A percentile compares a stretch with the other conserved stretches of the same genome.
Conservation (phyloP, 257 asterid species). For the Jacaranda mimosifolia region DNA sequence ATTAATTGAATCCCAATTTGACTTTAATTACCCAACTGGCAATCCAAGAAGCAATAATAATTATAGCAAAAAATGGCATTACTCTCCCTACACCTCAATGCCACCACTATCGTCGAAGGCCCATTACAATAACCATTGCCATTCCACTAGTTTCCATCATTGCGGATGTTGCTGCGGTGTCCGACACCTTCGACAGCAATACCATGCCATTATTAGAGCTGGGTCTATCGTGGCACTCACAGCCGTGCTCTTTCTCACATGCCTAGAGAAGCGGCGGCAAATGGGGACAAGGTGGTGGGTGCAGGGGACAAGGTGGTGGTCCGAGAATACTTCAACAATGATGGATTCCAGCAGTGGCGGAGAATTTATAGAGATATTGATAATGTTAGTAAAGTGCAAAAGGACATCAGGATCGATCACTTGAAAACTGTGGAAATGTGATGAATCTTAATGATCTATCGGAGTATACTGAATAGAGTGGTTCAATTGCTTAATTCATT, state of each 20-base stretch:
- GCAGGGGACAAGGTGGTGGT: constrained; percentile 96
- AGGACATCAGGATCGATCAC: constrained; percentile 83
- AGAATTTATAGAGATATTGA: constrained; percentile 86
- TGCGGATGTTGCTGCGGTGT: constrained; percentile 56
- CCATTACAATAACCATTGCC: constrained; percentile 50
- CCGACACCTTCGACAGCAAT: constrained; percentile 61
- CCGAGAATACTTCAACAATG: constrained; percentile 85
- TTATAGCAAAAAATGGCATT: too few species aligned
- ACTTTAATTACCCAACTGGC: too few species aligned
- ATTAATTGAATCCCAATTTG: too few species aligned
- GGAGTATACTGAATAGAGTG: background rate
- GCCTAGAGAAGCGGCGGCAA: constrained; percentile 80
- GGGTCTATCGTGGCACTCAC: constrained; percentile 83
- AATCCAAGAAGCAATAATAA: too few species aligned
- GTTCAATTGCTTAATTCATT: constrained; percentile 8
- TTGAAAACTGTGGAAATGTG: constrained; percentile 84
- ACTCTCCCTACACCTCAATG: too few species aligned
- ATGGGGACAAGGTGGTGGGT: constrained; percentile 94
- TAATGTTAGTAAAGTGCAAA: constrained; percentile 82
- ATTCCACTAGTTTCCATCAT: constrained; percentile 72
- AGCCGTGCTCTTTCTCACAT: constrained; percentile 73
- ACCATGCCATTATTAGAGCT: constrained; percentile 77
- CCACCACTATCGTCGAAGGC: constrained; percentile 45
- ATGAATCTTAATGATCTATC: constrained; percentile 39
- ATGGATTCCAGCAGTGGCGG: constrained; percentile 94